phyloP scores from a whole-genome alignment of 73 alveolate genomes.

The Symbiodinium natans region DNA sequence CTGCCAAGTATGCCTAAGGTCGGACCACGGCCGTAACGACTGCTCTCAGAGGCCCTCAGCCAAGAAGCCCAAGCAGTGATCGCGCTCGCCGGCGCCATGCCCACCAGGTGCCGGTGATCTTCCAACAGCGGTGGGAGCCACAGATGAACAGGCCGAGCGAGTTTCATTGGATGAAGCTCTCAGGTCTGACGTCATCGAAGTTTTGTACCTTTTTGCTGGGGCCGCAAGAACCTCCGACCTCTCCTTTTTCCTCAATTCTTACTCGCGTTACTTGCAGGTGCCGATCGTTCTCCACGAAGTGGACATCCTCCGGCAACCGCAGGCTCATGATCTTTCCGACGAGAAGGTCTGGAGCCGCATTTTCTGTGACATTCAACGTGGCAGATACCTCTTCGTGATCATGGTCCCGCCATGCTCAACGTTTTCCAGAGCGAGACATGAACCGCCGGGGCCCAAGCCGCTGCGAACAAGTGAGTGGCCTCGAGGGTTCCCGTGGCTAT shows the following conservation, averaged over 20 bases:
- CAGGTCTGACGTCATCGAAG: no score
- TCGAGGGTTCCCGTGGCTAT: background rate
- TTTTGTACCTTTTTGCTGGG: background rate
- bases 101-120: no score
- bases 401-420: constrained; percentile 13
- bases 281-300: background rate
- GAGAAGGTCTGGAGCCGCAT: background rate
- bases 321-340: background rate
- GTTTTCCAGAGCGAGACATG: background rate
- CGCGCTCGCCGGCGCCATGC: no score
- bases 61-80: no score
- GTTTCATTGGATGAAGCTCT: no score
- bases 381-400: background rate
- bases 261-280: background rate
- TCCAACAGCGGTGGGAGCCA: no score
- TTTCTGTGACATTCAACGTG: background rate
- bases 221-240: background rate
- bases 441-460: background rate
- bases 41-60: background rate
- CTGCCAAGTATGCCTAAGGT: background rate
- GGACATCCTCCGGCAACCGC: background rate
- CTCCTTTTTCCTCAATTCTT: background rate
- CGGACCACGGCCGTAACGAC: background rate
- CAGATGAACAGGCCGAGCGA: no score
- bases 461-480: background rate